phyloP scores from a whole-genome alignment of 148 eudicot species.

The Silene latifolia region DNA sequence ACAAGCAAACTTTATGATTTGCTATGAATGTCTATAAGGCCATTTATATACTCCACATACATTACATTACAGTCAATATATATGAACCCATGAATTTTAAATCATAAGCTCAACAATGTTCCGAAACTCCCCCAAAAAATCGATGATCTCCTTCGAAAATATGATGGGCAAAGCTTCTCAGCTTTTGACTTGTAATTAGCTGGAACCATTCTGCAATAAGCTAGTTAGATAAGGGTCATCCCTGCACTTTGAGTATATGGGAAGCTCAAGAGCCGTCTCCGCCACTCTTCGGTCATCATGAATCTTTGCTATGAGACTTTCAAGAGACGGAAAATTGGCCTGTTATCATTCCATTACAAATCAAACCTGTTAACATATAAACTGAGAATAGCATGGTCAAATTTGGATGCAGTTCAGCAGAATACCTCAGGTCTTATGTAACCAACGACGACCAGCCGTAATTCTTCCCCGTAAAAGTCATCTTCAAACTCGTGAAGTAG shows the following conservation, averaged over 20 bases:
- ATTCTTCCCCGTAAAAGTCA: slow-evolving; percentile 89
- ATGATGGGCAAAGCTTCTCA: background rate
- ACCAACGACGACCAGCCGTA: slow-evolving; percentile 75
- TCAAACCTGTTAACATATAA: background rate
- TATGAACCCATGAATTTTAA: background rate
- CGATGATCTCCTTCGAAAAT: background rate
- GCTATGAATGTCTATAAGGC: too few relatives aligned
- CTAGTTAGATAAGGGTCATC: slow-evolving; percentile 52
- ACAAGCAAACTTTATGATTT: too few relatives aligned
- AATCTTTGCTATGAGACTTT: slow-evolving; percentile 63
- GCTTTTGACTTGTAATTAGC: background rate
- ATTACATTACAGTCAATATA: background rate
- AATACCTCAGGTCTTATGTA: slow-evolving; percentile 89
- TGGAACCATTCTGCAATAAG: slow-evolving; percentile 1
- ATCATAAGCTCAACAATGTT: background rate
- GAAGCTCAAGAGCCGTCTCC: slow-evolving; percentile 80
- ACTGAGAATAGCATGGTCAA: background rate
- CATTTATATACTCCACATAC: too few relatives aligned
- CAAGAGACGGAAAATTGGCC: slow-evolving; percentile 72
- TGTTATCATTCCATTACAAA: slow-evolving; percentile 21
- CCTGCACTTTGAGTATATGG: slow-evolving; percentile 52
- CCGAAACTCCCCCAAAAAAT: background rate
- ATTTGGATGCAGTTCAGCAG: background rate
- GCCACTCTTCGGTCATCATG: slow-evolving; percentile 65
- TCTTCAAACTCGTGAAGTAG: slow-evolving; percentile 83